These are phyloP conservation scores for Castanea sativa DNA, from an alignment of 306 rosid species.

Conservation along the genomic window DNA sequence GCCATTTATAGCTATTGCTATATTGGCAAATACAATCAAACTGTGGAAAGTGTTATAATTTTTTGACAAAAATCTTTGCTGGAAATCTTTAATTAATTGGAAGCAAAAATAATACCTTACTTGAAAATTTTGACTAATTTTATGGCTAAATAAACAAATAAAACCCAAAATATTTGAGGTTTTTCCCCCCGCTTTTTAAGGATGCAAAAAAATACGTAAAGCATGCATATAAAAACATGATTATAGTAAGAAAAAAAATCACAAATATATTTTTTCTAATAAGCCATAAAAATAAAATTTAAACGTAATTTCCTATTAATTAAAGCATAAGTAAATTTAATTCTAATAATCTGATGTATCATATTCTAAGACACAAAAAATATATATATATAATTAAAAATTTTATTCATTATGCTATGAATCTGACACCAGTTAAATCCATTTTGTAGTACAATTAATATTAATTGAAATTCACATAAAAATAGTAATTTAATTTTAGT, in stretches of 20 bases:
- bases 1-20: no score
- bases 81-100: no score
- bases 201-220: slow-evolving; percentile 7
- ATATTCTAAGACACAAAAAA: no score
- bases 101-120: no score
- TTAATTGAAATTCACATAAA: slow-evolving; percentile 2
- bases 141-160: not conserved
- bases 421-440: no score
- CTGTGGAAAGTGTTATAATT: no score
- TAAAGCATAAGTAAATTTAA: not conserved
- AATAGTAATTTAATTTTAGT: not conserved
- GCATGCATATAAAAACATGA: slow-evolving; percentile 11
- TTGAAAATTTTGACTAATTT: no score
- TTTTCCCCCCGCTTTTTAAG: not conserved
- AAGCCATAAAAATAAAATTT: not conserved
- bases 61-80: no score
- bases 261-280: not conserved
- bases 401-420: no score
- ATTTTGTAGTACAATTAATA: not conserved
- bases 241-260: not conserved
- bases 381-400: no score
- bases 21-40: no score
- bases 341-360: no score
- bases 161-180: not conserved
- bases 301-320: not conserved